A percentile compares a stretch with the other conserved stretches of the same genome.
Conservation (phyloP, 805 yeast species). For the Teunomyces tritomae region DNA sequence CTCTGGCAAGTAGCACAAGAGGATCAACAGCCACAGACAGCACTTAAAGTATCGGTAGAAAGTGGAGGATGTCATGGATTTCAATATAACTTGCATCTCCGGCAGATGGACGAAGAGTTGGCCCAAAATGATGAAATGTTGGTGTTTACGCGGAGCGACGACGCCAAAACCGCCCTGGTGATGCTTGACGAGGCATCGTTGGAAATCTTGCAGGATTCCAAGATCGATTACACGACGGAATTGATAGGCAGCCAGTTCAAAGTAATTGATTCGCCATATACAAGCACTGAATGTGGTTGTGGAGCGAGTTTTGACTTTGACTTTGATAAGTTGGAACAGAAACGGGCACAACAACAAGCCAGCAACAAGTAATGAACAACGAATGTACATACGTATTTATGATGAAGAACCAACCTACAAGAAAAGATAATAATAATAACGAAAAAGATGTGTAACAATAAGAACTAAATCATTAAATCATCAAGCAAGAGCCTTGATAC, state of each 20-base stretch:
- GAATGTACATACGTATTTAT: background rate
- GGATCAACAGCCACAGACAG: constrained; percentile 59
- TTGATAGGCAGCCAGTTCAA: constrained; percentile 93
- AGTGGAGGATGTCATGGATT: constrained; percentile 99
- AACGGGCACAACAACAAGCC: constrained; percentile 8
- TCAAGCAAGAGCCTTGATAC: constrained; percentile 19
- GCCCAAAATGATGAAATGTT: constrained; percentile 37
- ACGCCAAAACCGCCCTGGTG: constrained; percentile 49
- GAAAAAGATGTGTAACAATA: too few species aligned
- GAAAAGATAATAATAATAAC: too few species aligned
- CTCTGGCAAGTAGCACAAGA: constrained; percentile 48
- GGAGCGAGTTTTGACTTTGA: constrained; percentile 48
- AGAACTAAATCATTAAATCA: constrained; percentile 1
- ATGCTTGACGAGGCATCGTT: constrained; percentile 79
- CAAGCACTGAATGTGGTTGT: constrained; percentile 52
- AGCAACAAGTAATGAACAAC: too few species aligned
- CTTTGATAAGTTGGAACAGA: constrained; percentile 39
- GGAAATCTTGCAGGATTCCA: constrained; percentile 78
- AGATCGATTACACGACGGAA: constrained; percentile 85
- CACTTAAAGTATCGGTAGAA: constrained; percentile 74
- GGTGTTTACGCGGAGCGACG: constrained; percentile 62
- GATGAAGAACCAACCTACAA: too few species aligned
- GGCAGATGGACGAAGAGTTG: constrained; percentile 39
- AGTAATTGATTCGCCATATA: constrained; percentile 84
- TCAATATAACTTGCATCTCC: constrained; percentile 76